A percentile compares a stretch with the other conserved stretches of the same genome.
Conservation (phyloP, 1,284 basidiomycete species). For the Papiliotrema fonsecae region DNA sequence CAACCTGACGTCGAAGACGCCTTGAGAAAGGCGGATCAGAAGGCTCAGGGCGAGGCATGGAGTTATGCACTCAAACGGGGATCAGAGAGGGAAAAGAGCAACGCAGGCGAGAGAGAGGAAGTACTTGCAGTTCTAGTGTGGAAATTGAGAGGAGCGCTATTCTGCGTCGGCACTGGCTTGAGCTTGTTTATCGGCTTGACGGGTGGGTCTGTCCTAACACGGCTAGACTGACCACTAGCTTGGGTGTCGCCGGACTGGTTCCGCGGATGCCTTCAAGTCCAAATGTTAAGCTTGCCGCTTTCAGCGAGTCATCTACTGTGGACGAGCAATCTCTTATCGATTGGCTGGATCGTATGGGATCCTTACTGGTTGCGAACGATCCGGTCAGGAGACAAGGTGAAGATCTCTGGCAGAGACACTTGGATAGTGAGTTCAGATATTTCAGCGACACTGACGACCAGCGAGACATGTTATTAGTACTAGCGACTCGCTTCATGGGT, state of each 20-base stretch:
- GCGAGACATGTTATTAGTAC: background rate
- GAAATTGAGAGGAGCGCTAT: constrained; percentile 24
- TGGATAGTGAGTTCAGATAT: constrained; percentile 38
- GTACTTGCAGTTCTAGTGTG: constrained; percentile 20
- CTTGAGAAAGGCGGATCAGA: constrained; percentile 67
- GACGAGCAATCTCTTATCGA: constrained; percentile 15
- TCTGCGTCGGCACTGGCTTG: constrained; percentile 6
- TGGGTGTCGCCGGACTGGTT: background rate
- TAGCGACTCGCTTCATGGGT: background rate
- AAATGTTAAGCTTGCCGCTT: background rate
- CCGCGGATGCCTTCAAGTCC: background rate
- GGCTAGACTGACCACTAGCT: background rate
- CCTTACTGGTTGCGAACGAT: constrained; percentile 30
- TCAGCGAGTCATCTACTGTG: background rate
- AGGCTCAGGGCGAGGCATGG: constrained; percentile 73
- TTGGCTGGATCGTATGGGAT: constrained; percentile 42
- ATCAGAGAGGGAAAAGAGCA: background rate
- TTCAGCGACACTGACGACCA: background rate
- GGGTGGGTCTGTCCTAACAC: constrained; percentile 12
- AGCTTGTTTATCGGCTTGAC: constrained; percentile 13
- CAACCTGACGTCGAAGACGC: constrained; percentile 72
- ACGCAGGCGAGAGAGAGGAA: background rate
- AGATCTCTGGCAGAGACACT: constrained; percentile 16
- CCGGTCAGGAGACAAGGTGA: constrained; percentile 7
- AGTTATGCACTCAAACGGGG: constrained; percentile 34